Base-by-base conservation (phyloP, 2,329 filamentous ascomycete genomes). In the Aspergillus aculeatus region DNA sequence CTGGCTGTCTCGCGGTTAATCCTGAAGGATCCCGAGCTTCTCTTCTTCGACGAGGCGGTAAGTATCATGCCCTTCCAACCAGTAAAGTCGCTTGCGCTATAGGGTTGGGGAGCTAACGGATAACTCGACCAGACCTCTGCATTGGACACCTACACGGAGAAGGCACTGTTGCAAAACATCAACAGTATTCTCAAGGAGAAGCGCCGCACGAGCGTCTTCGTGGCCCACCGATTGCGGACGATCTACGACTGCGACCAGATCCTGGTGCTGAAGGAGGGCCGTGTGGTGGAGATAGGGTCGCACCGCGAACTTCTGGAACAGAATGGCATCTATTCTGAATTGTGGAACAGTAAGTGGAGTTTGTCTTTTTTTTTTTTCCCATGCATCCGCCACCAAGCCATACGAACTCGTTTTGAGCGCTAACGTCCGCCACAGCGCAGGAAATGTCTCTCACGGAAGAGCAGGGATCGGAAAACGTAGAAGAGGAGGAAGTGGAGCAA, bases 191-290 rank as follows among this genome's bases (percentile, higher is more conserved):
- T 98, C 56, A 89, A 89, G 67, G 93, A 96, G 70, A 96, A 96
- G 79, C 82, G 82, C 3, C 85, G 93, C 58, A 98, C 95, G 0
- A 97, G 92, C 66, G 91, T 99, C 1, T 98, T 98, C 72, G 90
- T 99, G 5, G 95, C 95, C 6, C 95, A 98, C 75, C 85, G 95
- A 19, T 79, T 99, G 61, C 86, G 94, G 55, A 98, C 95, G 0
- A 97, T 99, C 65, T 96, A 91, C 70, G 95, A 98, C 70, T 91
- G 91, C 44, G 90, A 98, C 76, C 80, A 93, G 68, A 98, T 98
- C 68, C 93, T 98, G 68, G 95, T 98, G 41, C 79, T 98, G 58
- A 89, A 88, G 72, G 88, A 90, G 61, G 95, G 95, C 0, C 81
- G 81, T 14, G 92, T 98, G n/a, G 91, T 88, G 2, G 95, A 98